phyloP scores from a whole-genome alignment of 768 basidiomycete genomes.

The Leccinum rimulosum region DNA sequence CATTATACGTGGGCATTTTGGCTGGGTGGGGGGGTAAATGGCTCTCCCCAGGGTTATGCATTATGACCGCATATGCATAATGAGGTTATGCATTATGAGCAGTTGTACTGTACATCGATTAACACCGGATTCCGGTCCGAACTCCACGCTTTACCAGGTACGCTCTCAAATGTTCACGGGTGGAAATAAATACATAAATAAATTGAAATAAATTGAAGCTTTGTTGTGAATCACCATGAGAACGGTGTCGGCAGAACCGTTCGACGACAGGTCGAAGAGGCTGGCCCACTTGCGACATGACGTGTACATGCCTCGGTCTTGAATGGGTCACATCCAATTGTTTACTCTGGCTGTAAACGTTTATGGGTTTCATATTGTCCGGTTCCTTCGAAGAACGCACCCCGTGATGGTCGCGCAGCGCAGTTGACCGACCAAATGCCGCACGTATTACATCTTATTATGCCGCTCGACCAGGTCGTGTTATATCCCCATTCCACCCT shows the following conservation, averaged over 20 bases:
- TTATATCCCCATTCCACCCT: not conserved
- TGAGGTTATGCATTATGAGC: too few relatives aligned
- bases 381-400: not conserved
- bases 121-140: not conserved
- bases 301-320: not conserved
- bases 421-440: slow-evolving; percentile 8
- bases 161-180: not conserved
- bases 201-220: not conserved
- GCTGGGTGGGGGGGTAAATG: too few relatives aligned
- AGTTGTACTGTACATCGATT: too few relatives aligned
- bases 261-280: not conserved
- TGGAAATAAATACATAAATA: not conserved
- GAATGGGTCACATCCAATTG: not conserved
- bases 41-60: too few relatives aligned
- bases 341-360: not conserved
- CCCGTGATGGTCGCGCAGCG: not conserved
- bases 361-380: not conserved
- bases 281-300: not conserved
- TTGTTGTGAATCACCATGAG: slow-evolving; percentile 4
- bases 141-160: not conserved
- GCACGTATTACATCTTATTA: slow-evolving; percentile 7
- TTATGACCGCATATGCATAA: too few relatives aligned
- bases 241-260: slow-evolving; percentile 3
- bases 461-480: not conserved
- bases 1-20: too few relatives aligned